Evolutionary conservation across 345 rosid genomes (phyloP).

Genomic region (Brassica napus): Da-Ae NC_063439.1:3092501-3093000

Average conservation of each 20-base stretch:
- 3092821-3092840: neutral
- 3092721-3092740: neutral
- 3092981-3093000: slow-evolving; percentile 83
- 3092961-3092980: slow-evolving; percentile 64
- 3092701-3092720: neutral
- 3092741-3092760: slow-evolving; percentile 13
- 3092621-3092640: neutral
- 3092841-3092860: neutral
- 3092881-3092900: slow-evolving; percentile 4
- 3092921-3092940: slow-evolving; percentile 15
- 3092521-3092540: slow-evolving; percentile 75
- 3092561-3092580: slow-evolving; percentile 97
- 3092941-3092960: slow-evolving; percentile 66
- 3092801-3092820: slow-evolving; percentile 3
- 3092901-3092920: slow-evolving; percentile 22
- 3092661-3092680: slow-evolving; percentile 4
- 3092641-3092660: slow-evolving; percentile 18
- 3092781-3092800: slow-evolving; percentile 6
- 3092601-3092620: slow-evolving; percentile 19
- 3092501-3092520: slow-evolving; percentile 75
- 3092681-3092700: neutral
- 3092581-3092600: slow-evolving; percentile 24
- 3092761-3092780: neutral
- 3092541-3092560: slow-evolving; percentile 83
- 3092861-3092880: slow-evolving; percentile 1